Evolutionary conservation across 768 basidiomycete genomes (phyloP).

Genomic region (Pleurotus platypus): DNA sequence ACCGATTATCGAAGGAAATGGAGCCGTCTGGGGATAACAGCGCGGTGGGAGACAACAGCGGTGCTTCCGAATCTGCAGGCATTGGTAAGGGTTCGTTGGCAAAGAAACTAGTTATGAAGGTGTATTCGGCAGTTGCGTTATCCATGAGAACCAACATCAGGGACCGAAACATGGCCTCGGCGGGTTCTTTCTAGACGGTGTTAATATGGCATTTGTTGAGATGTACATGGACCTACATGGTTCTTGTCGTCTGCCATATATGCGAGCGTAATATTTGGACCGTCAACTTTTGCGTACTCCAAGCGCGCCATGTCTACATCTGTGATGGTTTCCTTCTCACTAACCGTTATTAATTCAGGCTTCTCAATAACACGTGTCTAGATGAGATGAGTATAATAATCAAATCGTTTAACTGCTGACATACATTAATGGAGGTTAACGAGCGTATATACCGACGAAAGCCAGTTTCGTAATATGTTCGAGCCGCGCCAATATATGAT

Average conservation of each 20-base stretch:
- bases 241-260: conserved; percentile 89
- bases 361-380: conserved; percentile 71
- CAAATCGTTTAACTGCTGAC: conserved; percentile 8
- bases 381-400: not conserved
- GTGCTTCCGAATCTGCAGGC: conserved; percentile 26
- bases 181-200: conserved; percentile 63
- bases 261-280: conserved; percentile 75
- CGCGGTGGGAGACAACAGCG: conserved; percentile 32
- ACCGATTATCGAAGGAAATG: conserved; percentile 36
- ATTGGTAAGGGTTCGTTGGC: conserved; percentile 28
- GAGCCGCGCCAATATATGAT: conserved; percentile 77
- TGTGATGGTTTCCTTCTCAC: conserved; percentile 32
- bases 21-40: conserved; percentile 42
- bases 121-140: conserved; percentile 90
- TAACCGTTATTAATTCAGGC: conserved; percentile 55
- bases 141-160: conserved; percentile 89
- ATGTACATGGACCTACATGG: conserved; percentile 59
- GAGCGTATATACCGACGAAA: conserved; percentile 87
- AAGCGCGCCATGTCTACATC: conserved; percentile 53
- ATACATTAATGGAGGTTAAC: conserved; percentile 74
- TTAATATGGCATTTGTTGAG: conserved; percentile 3
- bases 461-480: conserved; percentile 94
- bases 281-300: conserved; percentile 68
- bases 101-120: conserved; percentile 87
- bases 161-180: conserved; percentile 84